A percentile compares a stretch with the other conserved stretches of the same genome.
These are phyloP conservation scores for Trichoderma aggressivum DNA, from an alignment of 2,329 filamentous ascomycete genomes.

Conservation along the genomic window DNA sequence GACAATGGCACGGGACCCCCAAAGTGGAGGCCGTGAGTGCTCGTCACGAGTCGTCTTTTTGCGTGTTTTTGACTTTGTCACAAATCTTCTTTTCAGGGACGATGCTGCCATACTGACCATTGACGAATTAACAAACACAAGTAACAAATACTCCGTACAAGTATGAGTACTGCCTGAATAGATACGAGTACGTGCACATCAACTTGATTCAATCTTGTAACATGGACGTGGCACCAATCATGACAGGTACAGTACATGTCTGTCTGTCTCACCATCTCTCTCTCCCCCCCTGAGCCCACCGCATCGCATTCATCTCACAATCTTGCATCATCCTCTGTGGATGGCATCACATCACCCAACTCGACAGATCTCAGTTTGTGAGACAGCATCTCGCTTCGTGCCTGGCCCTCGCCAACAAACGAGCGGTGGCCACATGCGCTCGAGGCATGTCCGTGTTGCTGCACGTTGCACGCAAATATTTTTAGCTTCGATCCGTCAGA, in stretches of 20 bases:
- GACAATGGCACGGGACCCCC: background rate
- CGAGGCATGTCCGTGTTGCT: background rate
- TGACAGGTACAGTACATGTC: background rate
- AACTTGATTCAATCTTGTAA: background rate
- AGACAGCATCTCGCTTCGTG: slow-evolving; percentile 17
- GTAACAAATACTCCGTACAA: too few species aligned
- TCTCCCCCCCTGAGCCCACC: background rate
- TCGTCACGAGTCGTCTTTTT: slow-evolving; percentile 3
- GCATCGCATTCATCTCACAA: slow-evolving; percentile 9
- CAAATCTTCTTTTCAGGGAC: background rate
- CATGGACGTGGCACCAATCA: slow-evolving; percentile 16
- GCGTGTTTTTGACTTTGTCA: slow-evolving; percentile 13
- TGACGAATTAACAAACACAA: background rate
- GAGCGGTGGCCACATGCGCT: slow-evolving; percentile 9
- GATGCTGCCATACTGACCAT: background rate
- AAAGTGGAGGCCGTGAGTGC: background rate
- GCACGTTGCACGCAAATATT: background rate
- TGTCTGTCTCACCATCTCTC: slow-evolving; percentile 7
- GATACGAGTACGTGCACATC: background rate
- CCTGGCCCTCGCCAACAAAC: slow-evolving; percentile 10
- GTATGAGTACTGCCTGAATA: background rate
- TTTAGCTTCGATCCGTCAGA: background rate
- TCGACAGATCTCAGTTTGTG: slow-evolving; percentile 16
- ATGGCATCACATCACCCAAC: slow-evolving; percentile 6
- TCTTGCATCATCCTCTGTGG: background rate